These are phyloP conservation scores for Rosa rugosa DNA, from an alignment of 306 rosid species.

Conservation along the genomic window DNA sequence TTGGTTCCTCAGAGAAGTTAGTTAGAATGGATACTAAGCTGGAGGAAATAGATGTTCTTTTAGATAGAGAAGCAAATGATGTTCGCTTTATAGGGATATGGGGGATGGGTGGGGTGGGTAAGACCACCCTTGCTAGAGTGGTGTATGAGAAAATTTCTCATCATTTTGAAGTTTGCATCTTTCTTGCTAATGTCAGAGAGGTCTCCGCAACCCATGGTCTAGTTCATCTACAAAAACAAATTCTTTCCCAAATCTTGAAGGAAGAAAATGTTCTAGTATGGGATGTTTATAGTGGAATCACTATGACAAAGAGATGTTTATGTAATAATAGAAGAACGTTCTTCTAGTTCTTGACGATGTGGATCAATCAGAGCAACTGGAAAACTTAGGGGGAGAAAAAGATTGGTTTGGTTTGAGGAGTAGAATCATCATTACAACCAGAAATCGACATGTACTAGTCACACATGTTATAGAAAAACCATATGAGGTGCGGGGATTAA, in stretches of 20 bases:
- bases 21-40: background rate
- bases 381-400: background rate
- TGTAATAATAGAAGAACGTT: background rate
- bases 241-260: background rate
- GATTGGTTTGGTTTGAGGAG: slow-evolving; percentile 8
- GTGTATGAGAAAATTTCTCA: too few species aligned
- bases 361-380: background rate
- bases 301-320: background rate
- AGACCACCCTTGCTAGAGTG: too few species aligned
- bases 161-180: background rate
- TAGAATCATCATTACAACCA: slow-evolving; percentile 3
- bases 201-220: background rate
- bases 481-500: background rate
- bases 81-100: slow-evolving; percentile 3
- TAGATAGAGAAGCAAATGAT: background rate
- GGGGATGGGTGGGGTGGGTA: slow-evolving; percentile 2
- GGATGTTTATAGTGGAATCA: background rate
- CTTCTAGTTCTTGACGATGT: slow-evolving; percentile 17
- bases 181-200: slow-evolving; percentile 1
- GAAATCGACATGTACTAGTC: background rate
- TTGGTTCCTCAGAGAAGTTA: background rate
- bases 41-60: background rate
- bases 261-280: background rate
- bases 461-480: background rate
- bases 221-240: background rate